Evolutionary conservation across 2,329 filamentous ascomycete species (phyloP).

Genomic region (Colletotrichum camelliae): DNA sequence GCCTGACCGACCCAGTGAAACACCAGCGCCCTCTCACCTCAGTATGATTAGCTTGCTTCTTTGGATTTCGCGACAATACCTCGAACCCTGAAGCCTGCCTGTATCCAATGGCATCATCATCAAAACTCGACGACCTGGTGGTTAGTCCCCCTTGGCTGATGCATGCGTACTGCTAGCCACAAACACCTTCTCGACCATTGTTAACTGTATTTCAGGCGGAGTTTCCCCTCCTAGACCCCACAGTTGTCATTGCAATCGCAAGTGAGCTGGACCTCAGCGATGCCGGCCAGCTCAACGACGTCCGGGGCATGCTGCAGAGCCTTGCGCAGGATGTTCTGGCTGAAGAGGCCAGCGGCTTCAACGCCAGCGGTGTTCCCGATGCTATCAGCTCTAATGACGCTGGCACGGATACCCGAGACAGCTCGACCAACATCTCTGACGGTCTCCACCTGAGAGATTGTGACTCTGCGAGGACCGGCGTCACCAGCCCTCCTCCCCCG

Average conservation of each 20-base stretch:
- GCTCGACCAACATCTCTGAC: conserved; percentile 26
- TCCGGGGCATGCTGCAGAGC: conserved; percentile 65
- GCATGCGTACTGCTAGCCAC: neutral
- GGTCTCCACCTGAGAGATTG: conserved; percentile 32
- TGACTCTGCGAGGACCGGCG: conserved; percentile 31
- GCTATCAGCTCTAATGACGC: conserved; percentile 29
- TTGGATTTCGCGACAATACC: conserved; percentile 13
- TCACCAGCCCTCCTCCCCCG: conserved; percentile 19
- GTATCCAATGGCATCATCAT: conserved; percentile 3
- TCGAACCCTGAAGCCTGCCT: conserved; percentile 5
- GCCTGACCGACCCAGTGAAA: neutral
- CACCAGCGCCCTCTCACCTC: neutral
- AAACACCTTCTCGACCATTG: neutral
- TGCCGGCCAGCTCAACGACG: conserved; percentile 54
- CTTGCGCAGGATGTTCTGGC: conserved; percentile 67
- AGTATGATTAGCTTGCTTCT: conserved; percentile 10
- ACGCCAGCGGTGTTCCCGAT: conserved; percentile 74
- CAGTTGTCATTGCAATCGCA: conserved; percentile 77
- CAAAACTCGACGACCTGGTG: conserved; percentile 16
- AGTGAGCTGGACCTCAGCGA: conserved; percentile 73
- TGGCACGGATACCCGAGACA: conserved; percentile 26
- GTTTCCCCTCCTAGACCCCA: conserved; percentile 72
- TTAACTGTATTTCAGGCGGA: neutral
- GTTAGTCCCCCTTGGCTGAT: neutral
- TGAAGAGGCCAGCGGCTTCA: conserved; percentile 79